Conservation (phyloP, 352 stramenopile genomes). For the Phytophthora citrophthora region DNA sequence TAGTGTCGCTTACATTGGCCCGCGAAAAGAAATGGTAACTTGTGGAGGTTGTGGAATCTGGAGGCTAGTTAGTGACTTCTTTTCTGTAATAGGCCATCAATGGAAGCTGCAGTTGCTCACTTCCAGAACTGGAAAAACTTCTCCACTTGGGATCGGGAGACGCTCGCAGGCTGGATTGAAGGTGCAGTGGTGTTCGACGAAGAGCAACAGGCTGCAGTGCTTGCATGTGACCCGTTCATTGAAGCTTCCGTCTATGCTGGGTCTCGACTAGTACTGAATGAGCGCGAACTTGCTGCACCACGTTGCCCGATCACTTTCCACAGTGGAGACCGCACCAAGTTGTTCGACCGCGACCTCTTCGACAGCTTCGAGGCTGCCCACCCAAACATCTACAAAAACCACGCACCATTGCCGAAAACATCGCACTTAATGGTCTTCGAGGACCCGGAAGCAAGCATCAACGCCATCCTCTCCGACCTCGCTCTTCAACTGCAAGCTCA, state of each 20-base stretch:
- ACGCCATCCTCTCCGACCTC: slow-evolving; percentile 35
- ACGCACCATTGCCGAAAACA: slow-evolving; percentile 24
- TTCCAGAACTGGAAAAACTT: slow-evolving; percentile 49
- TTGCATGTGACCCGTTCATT: slow-evolving; percentile 46
- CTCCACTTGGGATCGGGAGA: slow-evolving; percentile 49
- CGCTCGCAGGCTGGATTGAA: slow-evolving; percentile 35
- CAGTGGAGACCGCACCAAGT: slow-evolving; percentile 17
- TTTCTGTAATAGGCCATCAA: slow-evolving; percentile 25
- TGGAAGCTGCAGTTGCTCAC: slow-evolving; percentile 23
- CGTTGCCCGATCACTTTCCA: slow-evolving; percentile 38
- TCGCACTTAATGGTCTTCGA: slow-evolving; percentile 59
- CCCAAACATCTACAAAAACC: slow-evolving; percentile 18
- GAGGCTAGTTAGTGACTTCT: neutral
- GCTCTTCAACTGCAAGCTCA: neutral
- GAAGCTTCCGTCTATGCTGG: slow-evolving; percentile 52
- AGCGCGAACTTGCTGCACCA: slow-evolving; percentile 35
- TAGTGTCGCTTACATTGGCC: slow-evolving; percentile 39
- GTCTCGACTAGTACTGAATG: slow-evolving; percentile 21
- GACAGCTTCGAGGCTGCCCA: slow-evolving; percentile 1
- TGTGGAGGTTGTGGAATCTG: neutral
- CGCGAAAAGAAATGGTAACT: slow-evolving; percentile 46
- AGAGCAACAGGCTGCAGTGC: slow-evolving; percentile 20
- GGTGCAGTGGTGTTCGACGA: slow-evolving; percentile 48
- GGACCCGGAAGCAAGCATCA: slow-evolving; percentile 35
- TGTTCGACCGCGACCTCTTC: slow-evolving; percentile 23